These are phyloP conservation scores for Aureobasidium namibiae DNA, from an alignment of 2,329 filamentous ascomycete species.

Conservation along the genomic window DNA sequence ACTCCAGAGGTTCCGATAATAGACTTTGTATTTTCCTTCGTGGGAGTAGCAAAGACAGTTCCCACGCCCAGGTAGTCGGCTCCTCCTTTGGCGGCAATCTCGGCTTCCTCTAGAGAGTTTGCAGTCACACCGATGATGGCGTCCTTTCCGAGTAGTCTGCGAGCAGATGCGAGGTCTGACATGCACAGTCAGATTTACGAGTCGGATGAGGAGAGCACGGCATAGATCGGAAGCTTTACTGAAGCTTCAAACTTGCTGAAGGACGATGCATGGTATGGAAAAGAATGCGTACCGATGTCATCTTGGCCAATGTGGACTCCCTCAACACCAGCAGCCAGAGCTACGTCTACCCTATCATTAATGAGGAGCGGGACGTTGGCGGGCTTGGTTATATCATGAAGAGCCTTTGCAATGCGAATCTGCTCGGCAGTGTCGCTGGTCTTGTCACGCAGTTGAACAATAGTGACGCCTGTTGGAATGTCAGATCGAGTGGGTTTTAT, in stretches of 20 bases:
- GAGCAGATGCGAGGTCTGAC: slow-evolving; percentile 55
- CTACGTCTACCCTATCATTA: slow-evolving; percentile 89
- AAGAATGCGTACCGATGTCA: slow-evolving; percentile 59
- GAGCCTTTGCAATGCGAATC: slow-evolving; percentile 58
- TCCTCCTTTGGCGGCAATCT: slow-evolving; percentile 62
- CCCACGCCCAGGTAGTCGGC: slow-evolving; percentile 89
- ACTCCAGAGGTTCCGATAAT: slow-evolving; percentile 69
- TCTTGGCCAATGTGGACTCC: slow-evolving; percentile 94
- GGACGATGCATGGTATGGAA: neutral
- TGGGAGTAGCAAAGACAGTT: slow-evolving; percentile 77
- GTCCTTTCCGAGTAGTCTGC: slow-evolving; percentile 61
- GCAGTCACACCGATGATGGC: slow-evolving; percentile 86
- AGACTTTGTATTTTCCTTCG: slow-evolving; percentile 79
- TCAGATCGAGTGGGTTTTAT: neutral
- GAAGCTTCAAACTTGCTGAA: neutral
- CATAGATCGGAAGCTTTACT: neutral
- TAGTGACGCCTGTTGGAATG: slow-evolving; percentile 52
- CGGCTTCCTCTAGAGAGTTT: slow-evolving; percentile 64
- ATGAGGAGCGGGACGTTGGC: slow-evolving; percentile 74
- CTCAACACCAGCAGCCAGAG: slow-evolving; percentile 75
- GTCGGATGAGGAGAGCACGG: neutral
- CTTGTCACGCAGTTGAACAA: slow-evolving; percentile 91
- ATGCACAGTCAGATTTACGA: neutral
- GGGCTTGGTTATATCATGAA: slow-evolving; percentile 62
- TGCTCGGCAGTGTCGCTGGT: slow-evolving; percentile 63